Evolutionary conservation across 176 grass and related monocot genomes (phyloP).

Genomic region (Dendrocalamus sinicus): DNA sequence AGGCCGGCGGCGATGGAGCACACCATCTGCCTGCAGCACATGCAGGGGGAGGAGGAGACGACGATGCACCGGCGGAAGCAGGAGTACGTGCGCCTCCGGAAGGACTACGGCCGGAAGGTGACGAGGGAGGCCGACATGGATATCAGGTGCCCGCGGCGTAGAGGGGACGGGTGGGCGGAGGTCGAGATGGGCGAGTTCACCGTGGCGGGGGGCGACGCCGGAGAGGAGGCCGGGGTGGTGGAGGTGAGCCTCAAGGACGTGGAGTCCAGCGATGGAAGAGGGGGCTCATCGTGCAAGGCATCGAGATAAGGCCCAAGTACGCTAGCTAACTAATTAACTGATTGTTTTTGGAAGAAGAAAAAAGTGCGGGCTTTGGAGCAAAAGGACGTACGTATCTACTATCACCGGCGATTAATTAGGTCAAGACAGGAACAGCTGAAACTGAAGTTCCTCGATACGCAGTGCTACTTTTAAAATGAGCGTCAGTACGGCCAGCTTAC

Average conservation of each 20-base stretch:
- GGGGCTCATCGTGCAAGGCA: conserved; percentile 70
- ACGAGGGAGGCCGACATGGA: conserved; percentile 23
- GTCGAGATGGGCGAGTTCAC: conserved; percentile 60
- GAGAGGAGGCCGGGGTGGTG: conserved; percentile 38
- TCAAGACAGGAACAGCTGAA: conserved; percentile 10
- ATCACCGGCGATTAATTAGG: neutral
- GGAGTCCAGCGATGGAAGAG: conserved; percentile 58
- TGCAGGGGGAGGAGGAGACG: conserved; percentile 51
- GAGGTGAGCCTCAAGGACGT: conserved; percentile 51
- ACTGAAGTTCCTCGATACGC: neutral
- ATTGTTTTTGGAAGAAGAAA: neutral
- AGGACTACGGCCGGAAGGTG: conserved; percentile 11
- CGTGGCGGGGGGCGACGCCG: neutral
- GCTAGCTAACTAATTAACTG: neutral
- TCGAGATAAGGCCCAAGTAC: conserved; percentile 67
- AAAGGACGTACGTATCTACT: no score
- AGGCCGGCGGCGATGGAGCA: neutral
- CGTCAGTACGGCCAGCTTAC: neutral
- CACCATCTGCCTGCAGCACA: conserved; percentile 55
- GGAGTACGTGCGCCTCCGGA: conserved; percentile 42
- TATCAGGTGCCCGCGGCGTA: conserved; percentile 35
- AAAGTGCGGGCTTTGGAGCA: neutral
- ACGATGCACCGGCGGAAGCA: conserved; percentile 40
- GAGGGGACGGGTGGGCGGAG: conserved; percentile 63
- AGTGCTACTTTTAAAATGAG: neutral